Base-by-base conservation (phyloP, 495 filamentous ascomycete species). In the Annulohypoxylon bovei region DNA sequence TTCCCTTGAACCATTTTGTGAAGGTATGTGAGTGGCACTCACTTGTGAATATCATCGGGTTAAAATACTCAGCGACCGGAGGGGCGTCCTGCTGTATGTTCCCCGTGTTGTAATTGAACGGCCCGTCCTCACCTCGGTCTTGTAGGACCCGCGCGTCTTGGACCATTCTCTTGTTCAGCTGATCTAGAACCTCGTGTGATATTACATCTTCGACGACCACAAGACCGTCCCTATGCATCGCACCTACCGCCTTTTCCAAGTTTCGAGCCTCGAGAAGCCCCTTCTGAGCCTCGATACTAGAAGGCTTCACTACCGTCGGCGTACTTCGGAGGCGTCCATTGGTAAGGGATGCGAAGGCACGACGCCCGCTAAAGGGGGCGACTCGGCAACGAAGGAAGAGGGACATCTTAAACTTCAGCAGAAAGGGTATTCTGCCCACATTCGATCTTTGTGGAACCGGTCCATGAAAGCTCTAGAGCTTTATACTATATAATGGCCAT, bases 71-170 rank as follows among this genome's bases (percentile, higher is more conserved):
- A 5, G 65, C 50, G 14, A 79, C 79, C 0, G 81, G 74, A 12
- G 81, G 80, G 1, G 86, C 82, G 47, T 86, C 83, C 60, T 88
- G 86, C 61, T 87, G 84, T 59, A 88, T 81, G 64, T 88, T 87
- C 6, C 85, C 85, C 16, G 81, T 81, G 44, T 80, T 85, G 66
- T 84, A 87, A 61, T 88, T 87, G 68, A 81, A 86, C 12, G 84
- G 80, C 42, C 80, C 67, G 60, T 84, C 71, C 40, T 83, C 79
- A n/a, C 82, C 82, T 56, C 72, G 69, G 3, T 62, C 75, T 55
- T 82, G 79, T 14, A 86, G 75, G 1, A 53, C 56, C 16, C 72
- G 73, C 14, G 85, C 83, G 72, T 88, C 86, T 35, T 82, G 52
- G 2, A 84, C 76, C 86, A 88, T 87, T 39, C 81, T 84, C 35